Evolutionary conservation across 2,329 filamentous ascomycete species (phyloP).

Genomic region (Diaporthe sp.): DNA sequence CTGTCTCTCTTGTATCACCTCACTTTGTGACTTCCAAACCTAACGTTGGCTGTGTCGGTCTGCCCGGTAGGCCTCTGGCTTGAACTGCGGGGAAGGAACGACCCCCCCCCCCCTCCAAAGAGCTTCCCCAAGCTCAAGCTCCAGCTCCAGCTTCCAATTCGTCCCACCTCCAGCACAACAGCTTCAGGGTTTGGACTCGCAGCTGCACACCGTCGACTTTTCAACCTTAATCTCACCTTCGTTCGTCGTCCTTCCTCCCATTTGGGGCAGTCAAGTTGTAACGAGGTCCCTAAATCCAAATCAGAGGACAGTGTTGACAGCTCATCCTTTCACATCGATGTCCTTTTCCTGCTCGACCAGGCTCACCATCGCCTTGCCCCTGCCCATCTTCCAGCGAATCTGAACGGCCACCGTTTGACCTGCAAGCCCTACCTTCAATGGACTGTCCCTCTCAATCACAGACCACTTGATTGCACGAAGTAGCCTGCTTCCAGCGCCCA

Average conservation of each 20-base stretch:
- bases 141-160: background rate
- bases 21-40: background rate
- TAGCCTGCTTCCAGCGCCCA: background rate
- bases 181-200: background rate
- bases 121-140: background rate
- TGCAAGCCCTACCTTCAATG: background rate
- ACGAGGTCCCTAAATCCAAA: background rate
- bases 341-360: background rate
- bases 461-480: no score
- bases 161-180: background rate
- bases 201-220: background rate
- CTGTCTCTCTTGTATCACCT: background rate
- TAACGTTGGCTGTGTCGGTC: background rate
- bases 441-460: no score
- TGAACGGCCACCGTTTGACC: background rate
- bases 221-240: background rate
- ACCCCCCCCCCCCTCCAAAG: background rate
- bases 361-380: background rate
- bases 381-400: background rate
- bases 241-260: background rate
- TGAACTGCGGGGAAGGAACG: slow-evolving; percentile 10
- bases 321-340: background rate
- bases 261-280: background rate
- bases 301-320: background rate
- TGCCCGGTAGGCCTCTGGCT: background rate